These are phyloP conservation scores for Byssoonygena ceratinophila DNA, from an alignment of 2,329 filamentous ascomycete genomes.

Conservation along the genomic window DNA sequence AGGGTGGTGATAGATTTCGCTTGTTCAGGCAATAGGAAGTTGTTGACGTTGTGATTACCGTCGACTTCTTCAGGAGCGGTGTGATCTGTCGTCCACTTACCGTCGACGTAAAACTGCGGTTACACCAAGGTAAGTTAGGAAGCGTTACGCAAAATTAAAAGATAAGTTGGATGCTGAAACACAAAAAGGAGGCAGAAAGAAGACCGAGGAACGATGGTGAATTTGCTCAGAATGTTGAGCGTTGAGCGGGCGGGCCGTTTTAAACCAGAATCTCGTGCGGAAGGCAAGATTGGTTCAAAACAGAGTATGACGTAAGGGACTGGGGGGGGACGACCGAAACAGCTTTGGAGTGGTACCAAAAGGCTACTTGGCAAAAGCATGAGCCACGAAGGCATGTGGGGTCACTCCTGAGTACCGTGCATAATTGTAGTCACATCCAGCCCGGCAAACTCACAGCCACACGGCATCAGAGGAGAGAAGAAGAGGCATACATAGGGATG, in stretches of 20 bases:
- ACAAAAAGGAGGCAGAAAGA: slow-evolving; percentile 15
- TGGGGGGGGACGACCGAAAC: no score
- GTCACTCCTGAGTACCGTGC: slow-evolving; percentile 8
- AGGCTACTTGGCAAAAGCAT: background rate
- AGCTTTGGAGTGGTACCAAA: background rate
- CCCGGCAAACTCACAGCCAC: background rate
- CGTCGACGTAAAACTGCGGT: slow-evolving; percentile 83
- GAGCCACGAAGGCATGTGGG: background rate
- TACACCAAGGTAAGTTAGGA: background rate
- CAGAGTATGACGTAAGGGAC: slow-evolving; percentile 10
- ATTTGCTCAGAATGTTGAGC: background rate
- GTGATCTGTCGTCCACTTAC: slow-evolving; percentile 74
- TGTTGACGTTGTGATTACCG: slow-evolving; percentile 77
- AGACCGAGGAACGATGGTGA: slow-evolving; percentile 14
- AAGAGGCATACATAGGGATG: no score
- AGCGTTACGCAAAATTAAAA: no score
- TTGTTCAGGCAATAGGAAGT: slow-evolving; percentile 69
- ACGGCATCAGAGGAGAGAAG: background rate
- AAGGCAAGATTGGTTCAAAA: background rate
- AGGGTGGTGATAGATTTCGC: slow-evolving; percentile 37
- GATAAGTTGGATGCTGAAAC: slow-evolving; percentile 5
- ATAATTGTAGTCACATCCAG: slow-evolving; percentile 8
- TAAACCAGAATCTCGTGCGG: slow-evolving; percentile 3
- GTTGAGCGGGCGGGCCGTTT: slow-evolving; percentile 3
- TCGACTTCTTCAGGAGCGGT: slow-evolving; percentile 74